These are phyloP conservation scores for Rhynchospora tenuis DNA, from an alignment of 176 grass and related monocot genomes.

Conservation along the genomic window DNA sequence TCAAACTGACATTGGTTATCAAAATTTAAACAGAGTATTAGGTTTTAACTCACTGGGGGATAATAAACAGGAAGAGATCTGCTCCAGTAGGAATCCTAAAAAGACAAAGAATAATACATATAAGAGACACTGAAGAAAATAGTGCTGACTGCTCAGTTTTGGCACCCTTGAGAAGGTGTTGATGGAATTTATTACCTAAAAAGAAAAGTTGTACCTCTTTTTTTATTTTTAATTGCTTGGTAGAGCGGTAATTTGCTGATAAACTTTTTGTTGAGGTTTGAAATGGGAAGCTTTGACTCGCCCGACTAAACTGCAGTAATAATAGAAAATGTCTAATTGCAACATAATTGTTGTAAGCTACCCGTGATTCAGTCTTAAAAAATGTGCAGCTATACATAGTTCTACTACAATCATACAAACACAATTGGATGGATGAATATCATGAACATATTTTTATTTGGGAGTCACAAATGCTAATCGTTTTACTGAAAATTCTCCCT, in stretches of 20 bases:
- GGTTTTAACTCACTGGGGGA: slow-evolving; percentile 39
- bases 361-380: background rate
- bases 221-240: slow-evolving; percentile 28
- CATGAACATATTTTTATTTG: background rate
- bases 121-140: background rate
- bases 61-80: slow-evolving; percentile 25
- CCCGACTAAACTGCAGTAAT: slow-evolving; percentile 30
- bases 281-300: slow-evolving; percentile 27
- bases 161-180: too few relatives aligned
- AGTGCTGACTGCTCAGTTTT: too few relatives aligned
- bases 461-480: background rate
- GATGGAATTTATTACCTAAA: background rate
- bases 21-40: background rate
- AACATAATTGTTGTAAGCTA: background rate
- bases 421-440: background rate
- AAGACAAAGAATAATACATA: slow-evolving; percentile 16
- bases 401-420: background rate
- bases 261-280: slow-evolving; percentile 34
- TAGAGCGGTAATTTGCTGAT: slow-evolving; percentile 32
- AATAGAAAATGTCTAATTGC: background rate
- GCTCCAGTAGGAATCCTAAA: slow-evolving; percentile 48
- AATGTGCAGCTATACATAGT: background rate
- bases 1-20: background rate
- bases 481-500: background rate
- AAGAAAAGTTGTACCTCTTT: slow-evolving; percentile 42